Evolutionary conservation across 2,329 filamentous ascomycete genomes (phyloP).

Genomic region (Colletotrichum kahawae): DNA sequence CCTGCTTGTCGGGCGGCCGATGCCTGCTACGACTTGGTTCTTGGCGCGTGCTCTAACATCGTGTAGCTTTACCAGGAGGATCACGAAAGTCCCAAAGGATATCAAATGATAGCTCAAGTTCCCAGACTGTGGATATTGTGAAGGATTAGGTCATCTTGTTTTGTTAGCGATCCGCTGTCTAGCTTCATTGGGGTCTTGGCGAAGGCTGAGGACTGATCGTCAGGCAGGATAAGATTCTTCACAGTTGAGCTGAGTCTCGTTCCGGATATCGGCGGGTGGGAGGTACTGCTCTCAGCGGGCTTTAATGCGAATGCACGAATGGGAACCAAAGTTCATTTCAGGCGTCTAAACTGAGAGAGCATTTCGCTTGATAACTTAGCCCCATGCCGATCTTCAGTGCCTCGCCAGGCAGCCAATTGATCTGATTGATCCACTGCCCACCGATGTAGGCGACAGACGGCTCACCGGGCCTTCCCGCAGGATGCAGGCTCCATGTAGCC

Average conservation of each 20-base stretch:
- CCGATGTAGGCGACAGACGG: not conserved
- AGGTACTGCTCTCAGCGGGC: not conserved
- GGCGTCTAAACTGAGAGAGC: not conserved
- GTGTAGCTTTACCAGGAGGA: not conserved
- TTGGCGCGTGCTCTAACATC: not conserved
- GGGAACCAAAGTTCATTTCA: not conserved
- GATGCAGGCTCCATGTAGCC: not conserved
- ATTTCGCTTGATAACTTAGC: not conserved
- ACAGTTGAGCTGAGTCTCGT: not conserved
- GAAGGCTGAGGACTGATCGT: not conserved
- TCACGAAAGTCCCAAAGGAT: not conserved
- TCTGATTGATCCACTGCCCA: not conserved
- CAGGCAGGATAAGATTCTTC: not conserved
- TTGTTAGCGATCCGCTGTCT: not conserved
- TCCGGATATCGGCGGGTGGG: not conserved
- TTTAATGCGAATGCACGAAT: not conserved
- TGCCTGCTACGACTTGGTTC: not conserved
- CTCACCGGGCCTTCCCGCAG: not conserved
- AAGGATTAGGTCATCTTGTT: not conserved
- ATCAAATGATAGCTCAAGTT: not conserved
- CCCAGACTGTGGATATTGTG: not conserved
- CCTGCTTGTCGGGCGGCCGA: not conserved
- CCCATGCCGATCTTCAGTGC: not conserved
- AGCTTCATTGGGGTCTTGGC: not conserved
- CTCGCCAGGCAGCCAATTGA: not conserved